Evolutionary conservation across 371 early-diverging fungal genomes (phyloP), one percentile per base, ranked within the genome.

Genomic region (Syncephalastrum sp.): DNA sequence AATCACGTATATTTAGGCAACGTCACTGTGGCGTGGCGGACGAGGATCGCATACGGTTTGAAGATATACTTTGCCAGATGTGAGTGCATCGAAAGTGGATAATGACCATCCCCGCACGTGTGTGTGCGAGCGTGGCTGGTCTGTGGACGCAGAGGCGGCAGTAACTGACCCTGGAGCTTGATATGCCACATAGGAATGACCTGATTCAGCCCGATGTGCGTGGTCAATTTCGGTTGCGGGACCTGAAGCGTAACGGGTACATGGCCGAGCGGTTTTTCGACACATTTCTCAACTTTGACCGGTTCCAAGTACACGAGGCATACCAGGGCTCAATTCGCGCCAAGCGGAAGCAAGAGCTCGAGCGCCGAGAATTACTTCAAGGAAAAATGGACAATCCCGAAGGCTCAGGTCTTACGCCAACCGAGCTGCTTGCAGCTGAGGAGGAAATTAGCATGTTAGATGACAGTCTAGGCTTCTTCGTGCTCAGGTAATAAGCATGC

Each of bases 261-360:
- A 51, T 72, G 38, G 80, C 80, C 14, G 80, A 79, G 57, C 61
- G 77, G 3, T 79, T 79, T 41, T 74, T 76, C 53, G 80, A 79
- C 47, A 79, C 76, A 2, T 79, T 79, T 61, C 29, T 70, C 10
- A 74, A 73, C 44, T 67, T 79, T 50, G 72, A 76, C 21, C 67
- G 68, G 23, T 69, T 79, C 51, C 73, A 70, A 50, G 52, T 76
- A 17, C 80, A 79, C 45, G 80, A 79, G 46, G 66, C 73, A 3
- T 66, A 65, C 15, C 75, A 76, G 45, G 69, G 69, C 1, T 54
- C 67, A 0, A 59, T 72, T 19, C 70, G 73, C 13, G 60, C 67
- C 1, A 76, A 70, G 45, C 67, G 63, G 8, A 59, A 76, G 42
- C 47, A 72, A 41, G 67, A 61, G 16, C 57, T 49, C 19, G 63